Base-by-base conservation (phyloP, 305 asterid genomes). In the Fraxinus floribunda region DNA sequence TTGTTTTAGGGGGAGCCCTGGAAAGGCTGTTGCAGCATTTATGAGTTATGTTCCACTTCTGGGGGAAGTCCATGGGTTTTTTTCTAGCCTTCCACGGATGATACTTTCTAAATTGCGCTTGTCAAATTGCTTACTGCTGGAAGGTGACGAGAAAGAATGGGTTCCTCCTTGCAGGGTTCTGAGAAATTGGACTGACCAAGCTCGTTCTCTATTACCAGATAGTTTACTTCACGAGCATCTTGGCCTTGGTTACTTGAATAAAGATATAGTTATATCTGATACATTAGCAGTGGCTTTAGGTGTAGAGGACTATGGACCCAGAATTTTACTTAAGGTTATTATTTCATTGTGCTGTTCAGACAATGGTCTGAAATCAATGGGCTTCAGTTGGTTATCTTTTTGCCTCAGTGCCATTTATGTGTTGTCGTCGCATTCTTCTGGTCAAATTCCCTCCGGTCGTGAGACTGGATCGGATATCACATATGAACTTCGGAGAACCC, bases 51-150 rank as follows among this genome's bases (percentile, higher is more conserved):
- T 96, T 82, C 99, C 99, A 80, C 90, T 94, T 41, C 77, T 86
- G 55, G 97, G 99, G 80, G 99, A 96, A 84, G 98, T 93, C 84
- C 97, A 96, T 82, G 99, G 99, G 15, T 96, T 96, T 77, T 96
- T 96, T 77, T 89, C 97, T 83, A 86, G 91, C 88, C 90, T 96
- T 85, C 98, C 99, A 34, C 89, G 93, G 79, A 86, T 90, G 93
- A 90, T 94, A 80, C 85, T 96, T 79, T 90, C 97, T 79, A 94
- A 90, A 89, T 84, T 96, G 75, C 93, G 98, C 84, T 82, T 90
- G 88, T 92, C 98, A 66, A 89, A 90, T 84, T 96, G 98, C 88
- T 85, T 96, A 87, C 87, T 96, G 85, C 84, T 89, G 81, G 99
- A 94, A 81, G 92, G 92, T 78, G 88, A 85, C 46, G 86, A 72